phyloP scores from a whole-genome alignment of 129 eudicot species.

The Apium graveolens region DNA sequence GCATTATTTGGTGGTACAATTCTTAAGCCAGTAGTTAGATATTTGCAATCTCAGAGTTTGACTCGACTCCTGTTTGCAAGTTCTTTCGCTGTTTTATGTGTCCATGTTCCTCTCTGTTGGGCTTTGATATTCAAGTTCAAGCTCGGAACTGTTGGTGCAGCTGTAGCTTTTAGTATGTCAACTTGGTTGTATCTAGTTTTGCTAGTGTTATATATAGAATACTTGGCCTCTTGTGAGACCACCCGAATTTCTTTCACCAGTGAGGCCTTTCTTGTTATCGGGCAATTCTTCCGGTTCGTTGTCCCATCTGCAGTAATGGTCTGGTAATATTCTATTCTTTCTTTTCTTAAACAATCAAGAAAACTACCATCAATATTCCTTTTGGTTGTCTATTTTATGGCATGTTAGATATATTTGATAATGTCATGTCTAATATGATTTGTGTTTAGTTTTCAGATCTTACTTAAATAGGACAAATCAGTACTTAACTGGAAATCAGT shows the following conservation, averaged over 20 bases:
- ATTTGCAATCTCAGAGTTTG: conserved; percentile 54
- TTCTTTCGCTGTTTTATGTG: conserved; percentile 28
- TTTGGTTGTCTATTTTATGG: too few species aligned
- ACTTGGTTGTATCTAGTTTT: conserved; percentile 36
- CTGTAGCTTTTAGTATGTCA: conserved; percentile 51
- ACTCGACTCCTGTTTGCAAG: conserved; percentile 44
- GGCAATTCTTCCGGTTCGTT: conserved; percentile 52
- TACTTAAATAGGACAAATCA: too few species aligned
- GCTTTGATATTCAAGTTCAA: conserved; percentile 43
- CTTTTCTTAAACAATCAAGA: background rate
- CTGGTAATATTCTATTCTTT: conserved; percentile 30
- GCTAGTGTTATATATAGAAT: conserved; percentile 33
- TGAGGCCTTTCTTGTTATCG: conserved; percentile 34
- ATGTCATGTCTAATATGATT: too few species aligned
- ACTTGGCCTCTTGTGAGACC: conserved; percentile 33
- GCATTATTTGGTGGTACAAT: conserved; percentile 48
- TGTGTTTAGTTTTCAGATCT: too few species aligned
- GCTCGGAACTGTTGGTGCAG: conserved; percentile 57
- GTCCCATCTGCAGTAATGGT: conserved; percentile 64
- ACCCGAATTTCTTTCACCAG: conserved; percentile 31
- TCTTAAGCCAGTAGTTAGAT: conserved; percentile 49
- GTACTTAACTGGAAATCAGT: too few species aligned
- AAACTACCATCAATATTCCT: too few species aligned
- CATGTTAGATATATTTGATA: too few species aligned
- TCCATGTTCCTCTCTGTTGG: conserved; percentile 70